Base-by-base conservation (phyloP, 306 rosid genomes). In the Prunus kanzakura region DNA sequence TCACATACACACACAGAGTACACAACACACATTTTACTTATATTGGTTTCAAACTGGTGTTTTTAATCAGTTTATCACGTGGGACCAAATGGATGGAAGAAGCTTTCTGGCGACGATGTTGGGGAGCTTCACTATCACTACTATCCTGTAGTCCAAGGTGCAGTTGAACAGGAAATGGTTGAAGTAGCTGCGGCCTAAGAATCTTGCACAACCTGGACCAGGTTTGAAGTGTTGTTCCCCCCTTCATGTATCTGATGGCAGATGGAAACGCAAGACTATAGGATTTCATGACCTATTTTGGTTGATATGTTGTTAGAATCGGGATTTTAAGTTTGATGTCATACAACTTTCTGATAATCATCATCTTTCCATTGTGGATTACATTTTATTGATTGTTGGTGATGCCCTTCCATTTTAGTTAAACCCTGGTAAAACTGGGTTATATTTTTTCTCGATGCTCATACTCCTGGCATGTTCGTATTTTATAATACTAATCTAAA, bases 141-240 rank as follows among this genome's bases (percentile, higher is more conserved):
- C 84, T 78, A 87, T 75, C 97, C 91, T 15, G 97, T 87, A 23
- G 79, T 72, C 43, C 86, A 92, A n/a, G 90, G 85, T 69, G 77
- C 96, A 0, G 97, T 92, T 29, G 99, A 95, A 64, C 97, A 92
- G 69, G 97, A 95, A 87, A 95, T 95, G 97, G 91, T 71, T 11
- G 99, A 92, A 82, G 98, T 88, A 69, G 63, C 86, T 66, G 85
- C 76, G n/a, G 87, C 93, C 19, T 88, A 68, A 80, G 65, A 52
- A 15, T 78, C 38, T 38, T 81, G 57, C 64, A 35, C 15, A 47
- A 76, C 52, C 38, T 80, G 76, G 52, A 69, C 61, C 20, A 12
- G 75, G 71, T 46, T 63, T 20, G 52, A 46, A 74, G 22, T 18
- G 70, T 35, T 71, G 56, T 23, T 45, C 38, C 10, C 74, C 18